Conservation (phyloP, 192 early-diverging fungal genomes). For the Glomus cerebriforme region DNA sequence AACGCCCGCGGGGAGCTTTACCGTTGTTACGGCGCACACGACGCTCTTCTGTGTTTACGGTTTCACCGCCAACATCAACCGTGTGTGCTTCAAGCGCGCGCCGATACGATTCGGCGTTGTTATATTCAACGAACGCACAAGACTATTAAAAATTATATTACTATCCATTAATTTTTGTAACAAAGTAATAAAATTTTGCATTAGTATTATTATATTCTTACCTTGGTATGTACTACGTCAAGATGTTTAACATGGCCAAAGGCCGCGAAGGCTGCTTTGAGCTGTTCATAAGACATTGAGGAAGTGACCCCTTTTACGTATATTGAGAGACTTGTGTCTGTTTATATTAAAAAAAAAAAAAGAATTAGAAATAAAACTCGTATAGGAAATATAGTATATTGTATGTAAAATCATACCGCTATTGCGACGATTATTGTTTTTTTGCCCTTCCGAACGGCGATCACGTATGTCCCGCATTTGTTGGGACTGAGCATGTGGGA, state of each 20-base stretch:
- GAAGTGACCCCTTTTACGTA: conserved; percentile 64
- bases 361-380: neutral
- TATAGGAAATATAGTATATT: neutral
- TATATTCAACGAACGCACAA: conserved; percentile 7
- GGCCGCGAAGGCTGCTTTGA: conserved; percentile 55
- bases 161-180: neutral
- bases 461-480: neutral
- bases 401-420: neutral
- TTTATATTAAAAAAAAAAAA: no score
- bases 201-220: conserved; percentile 18
- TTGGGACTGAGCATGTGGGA: neutral
- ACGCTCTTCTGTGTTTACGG: neutral
- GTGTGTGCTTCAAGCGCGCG: neutral
- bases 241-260: conserved; percentile 65
- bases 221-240: conserved; percentile 57
- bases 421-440: neutral
- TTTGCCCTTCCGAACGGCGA: neutral
- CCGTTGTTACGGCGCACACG: neutral
- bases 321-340: conserved; percentile 42
- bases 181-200: neutral
- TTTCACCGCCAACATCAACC: neutral
- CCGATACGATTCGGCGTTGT: neutral
- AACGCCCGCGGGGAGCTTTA: neutral
- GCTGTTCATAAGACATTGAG: conserved; percentile 46
- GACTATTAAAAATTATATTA: neutral